Percentiles rank a stretch among this genome's conserved stretches.
Evolutionary conservation across 495 filamentous ascomycete genomes (phyloP).

Genomic region (Sordaria brevicollis): DNA sequence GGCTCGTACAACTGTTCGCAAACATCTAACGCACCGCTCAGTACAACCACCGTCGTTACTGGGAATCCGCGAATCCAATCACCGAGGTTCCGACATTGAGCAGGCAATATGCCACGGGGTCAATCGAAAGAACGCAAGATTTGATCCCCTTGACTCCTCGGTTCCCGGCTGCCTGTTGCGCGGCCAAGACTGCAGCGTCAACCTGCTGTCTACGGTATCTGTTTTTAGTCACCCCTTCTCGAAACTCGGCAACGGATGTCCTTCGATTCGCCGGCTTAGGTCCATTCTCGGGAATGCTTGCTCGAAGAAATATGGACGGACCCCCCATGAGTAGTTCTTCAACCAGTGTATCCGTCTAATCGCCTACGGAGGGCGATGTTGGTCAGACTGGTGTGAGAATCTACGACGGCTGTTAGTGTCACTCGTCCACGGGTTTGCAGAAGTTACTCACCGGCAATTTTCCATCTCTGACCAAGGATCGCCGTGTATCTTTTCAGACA

Average conservation of each 20-base stretch:
- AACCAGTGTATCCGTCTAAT: background rate
- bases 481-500: constrained; percentile 6
- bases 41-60: background rate
- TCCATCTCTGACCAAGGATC: constrained; percentile 12
- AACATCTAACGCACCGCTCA: background rate
- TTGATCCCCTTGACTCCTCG: background rate
- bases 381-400: constrained; percentile 1
- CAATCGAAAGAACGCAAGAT: background rate
- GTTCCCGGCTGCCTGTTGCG: background rate
- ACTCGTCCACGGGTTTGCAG: background rate
- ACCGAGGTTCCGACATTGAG: background rate
- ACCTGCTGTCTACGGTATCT: background rate
- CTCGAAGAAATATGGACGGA: background rate
- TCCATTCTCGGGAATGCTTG: background rate
- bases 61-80: background rate
- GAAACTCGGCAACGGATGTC: background rate
- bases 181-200: background rate
- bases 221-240: background rate
- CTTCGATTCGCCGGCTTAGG: background rate
- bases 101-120: background rate
- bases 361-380: constrained; percentile 1
- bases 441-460: constrained; percentile 16
- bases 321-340: background rate
- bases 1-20: background rate
- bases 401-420: background rate